Evolutionary conservation across 306 rosid genomes (phyloP).

Genomic region (Glycine tomentella): DNA sequence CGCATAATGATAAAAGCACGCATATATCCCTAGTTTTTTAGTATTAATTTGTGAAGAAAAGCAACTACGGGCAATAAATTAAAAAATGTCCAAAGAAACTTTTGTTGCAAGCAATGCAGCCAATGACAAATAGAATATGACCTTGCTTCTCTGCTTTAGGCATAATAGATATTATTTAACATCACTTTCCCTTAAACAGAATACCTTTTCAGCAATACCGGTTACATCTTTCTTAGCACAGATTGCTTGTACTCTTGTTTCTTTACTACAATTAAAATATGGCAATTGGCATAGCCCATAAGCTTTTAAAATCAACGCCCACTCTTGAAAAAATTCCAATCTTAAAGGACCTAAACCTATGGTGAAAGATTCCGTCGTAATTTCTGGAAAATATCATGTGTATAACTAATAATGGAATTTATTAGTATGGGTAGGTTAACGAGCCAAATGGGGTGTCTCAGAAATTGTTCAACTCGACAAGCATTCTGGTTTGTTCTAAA

Average conservation of each 20-base stretch:
- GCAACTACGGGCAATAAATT: not conserved
- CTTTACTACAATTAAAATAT: constrained; percentile 23
- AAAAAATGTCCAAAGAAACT: constrained; percentile 33
- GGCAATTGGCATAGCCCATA: constrained; percentile 5
- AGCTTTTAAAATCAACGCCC: constrained; percentile 27
- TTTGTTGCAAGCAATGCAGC: constrained; percentile 44
- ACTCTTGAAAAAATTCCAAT: constrained; percentile 16
- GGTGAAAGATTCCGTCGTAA: constrained; percentile 35
- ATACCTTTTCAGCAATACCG: constrained; percentile 40
- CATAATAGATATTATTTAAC: constrained; percentile 10
- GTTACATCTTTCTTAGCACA: constrained; percentile 22
- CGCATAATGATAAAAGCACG: constrained; percentile 38
- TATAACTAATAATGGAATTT: constrained; percentile 3
- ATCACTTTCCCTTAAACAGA: constrained; percentile 24
- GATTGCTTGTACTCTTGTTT: constrained; percentile 51
- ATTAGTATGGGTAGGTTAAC: not conserved
- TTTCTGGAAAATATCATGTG: constrained; percentile 38
- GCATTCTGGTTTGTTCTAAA: not conserved
- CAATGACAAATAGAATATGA: constrained; percentile 26
- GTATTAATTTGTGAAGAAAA: not conserved
- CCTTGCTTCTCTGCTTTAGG: constrained; percentile 36
- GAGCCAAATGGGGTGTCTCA: not conserved
- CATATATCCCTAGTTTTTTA: constrained; percentile 8
- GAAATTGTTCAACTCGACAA: constrained; percentile 9
- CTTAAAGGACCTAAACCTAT: not conserved